Base-by-base conservation (phyloP, 192 early-diverging fungal genomes). In the Chytriomyces sp. region DNA sequence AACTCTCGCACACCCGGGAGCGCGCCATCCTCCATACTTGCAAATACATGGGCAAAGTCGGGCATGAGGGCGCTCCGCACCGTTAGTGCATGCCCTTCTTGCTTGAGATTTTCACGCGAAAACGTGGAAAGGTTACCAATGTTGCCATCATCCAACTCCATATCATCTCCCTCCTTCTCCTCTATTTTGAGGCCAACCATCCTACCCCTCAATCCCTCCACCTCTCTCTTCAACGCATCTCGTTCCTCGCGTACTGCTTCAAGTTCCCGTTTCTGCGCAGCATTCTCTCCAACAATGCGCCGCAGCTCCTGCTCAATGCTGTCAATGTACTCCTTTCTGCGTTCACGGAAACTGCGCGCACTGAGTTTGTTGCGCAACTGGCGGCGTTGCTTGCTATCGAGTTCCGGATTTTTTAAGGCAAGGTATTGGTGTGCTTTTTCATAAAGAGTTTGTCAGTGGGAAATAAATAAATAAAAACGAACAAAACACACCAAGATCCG, bases 321-420 rank as follows among this genome's bases (percentile, higher is more conserved):
- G 25, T 81, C 78, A 61, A 91, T 87, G 68, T 91, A 89, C 62
- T 70, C 93, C 84, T 94, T 94, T 82, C 92, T 85, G 58, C 93
- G 85, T 52, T 89, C 84, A 49, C 93, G 84, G 77, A 94, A 94
- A 78, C 92, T 93, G 72, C 92, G 82, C 25, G 93, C 93, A 25
- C 90, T 91, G 37, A 94, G 89, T 74, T 94, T 94, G 82, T 94
- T 94, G 59, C 93, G 83, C 76, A 93, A 77, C 80, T 92, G 91
- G 28, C 93, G 85, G 36, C 91, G 83, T 77, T 94, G 91, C 76
- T 90, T 92, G 19, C 89, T 84, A 10, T 87, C 78, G 78, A 94
- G 57, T 6, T 53, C 25, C 12, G 65, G 65, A 39, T 75, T 59
- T 28, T 70, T 75, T 10, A 75, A 38, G 19, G 44, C 70, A 30